Evolutionary conservation across 805 yeast genomes (phyloP).

Genomic region (Yamadazyma tumulicola): DNA sequence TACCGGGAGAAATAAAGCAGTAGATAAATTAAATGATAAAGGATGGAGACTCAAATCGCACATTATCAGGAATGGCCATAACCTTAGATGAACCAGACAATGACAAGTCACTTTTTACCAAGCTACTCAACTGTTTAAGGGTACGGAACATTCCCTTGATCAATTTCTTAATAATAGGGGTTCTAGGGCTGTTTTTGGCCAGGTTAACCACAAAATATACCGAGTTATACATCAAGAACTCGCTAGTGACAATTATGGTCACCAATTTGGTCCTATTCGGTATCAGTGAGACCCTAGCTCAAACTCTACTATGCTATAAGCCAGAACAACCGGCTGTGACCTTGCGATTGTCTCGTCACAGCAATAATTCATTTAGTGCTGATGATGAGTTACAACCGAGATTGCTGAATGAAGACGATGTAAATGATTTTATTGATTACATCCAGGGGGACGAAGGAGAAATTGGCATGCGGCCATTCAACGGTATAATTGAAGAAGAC

Average conservation of each 20-base stretch:
- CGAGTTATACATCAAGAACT: slow-evolving; percentile 56
- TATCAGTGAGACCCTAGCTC: slow-evolving; percentile 89
- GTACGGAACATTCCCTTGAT: slow-evolving; percentile 51
- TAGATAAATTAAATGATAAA: too few species aligned
- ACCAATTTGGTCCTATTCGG: slow-evolving; percentile 83
- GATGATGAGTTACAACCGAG: slow-evolving; percentile 10
- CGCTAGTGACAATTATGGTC: slow-evolving; percentile 72
- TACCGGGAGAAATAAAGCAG: too few species aligned
- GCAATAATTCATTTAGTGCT: slow-evolving; percentile 18
- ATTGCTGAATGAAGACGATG: slow-evolving; percentile 16
- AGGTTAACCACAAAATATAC: slow-evolving; percentile 58
- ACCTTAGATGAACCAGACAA: not conserved
- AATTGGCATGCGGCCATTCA: slow-evolving; percentile 9
- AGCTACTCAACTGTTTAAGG: slow-evolving; percentile 30
- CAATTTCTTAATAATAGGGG: slow-evolving; percentile 49
- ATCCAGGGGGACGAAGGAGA: slow-evolving; percentile 25
- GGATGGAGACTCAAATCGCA: too few species aligned
- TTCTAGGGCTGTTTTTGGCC: slow-evolving; percentile 48
- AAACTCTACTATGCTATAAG: slow-evolving; percentile 46
- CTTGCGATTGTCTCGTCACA: slow-evolving; percentile 8
- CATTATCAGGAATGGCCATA: too few species aligned
- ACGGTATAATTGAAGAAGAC: slow-evolving; percentile 6
- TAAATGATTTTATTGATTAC: slow-evolving; percentile 28
- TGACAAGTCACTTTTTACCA: slow-evolving; percentile 13
- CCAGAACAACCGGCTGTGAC: slow-evolving; percentile 13